Percentiles rank a stretch among this genome's conserved stretches.
Conservation (phyloP, 1,284 basidiomycete genomes). For the Rhodotorula sp. region DNA sequence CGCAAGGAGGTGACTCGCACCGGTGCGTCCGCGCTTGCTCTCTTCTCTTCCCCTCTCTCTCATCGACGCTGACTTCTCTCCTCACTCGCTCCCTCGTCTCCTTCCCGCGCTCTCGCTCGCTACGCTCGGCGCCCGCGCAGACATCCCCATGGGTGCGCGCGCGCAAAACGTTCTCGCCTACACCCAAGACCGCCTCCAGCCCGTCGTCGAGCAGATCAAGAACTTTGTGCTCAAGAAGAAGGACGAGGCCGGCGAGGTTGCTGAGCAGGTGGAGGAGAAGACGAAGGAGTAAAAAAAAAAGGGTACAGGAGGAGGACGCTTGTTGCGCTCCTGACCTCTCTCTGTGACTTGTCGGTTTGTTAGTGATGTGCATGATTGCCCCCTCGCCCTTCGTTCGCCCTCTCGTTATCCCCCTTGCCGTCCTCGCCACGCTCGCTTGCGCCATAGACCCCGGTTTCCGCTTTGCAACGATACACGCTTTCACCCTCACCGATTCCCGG, state of each 20-base stretch:
- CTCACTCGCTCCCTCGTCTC: not conserved
- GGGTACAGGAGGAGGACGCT: not conserved
- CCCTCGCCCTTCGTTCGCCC: too few relatives aligned
- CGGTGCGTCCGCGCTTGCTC: slow-evolving; percentile 11
- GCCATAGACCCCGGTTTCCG: not conserved
- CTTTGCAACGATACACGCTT: not conserved
- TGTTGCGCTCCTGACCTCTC: too few relatives aligned
- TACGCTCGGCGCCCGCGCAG: slow-evolving; percentile 4
- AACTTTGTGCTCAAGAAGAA: slow-evolving; percentile 24
- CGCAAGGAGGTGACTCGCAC: slow-evolving; percentile 24
- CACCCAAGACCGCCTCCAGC: slow-evolving; percentile 35
- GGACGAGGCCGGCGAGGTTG: slow-evolving; percentile 14
- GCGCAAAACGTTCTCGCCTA: slow-evolving; percentile 33
- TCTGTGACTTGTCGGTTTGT: not conserved
- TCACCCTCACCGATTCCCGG: not conserved
- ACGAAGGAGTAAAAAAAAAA: slow-evolving; percentile 2
- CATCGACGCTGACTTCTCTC: not conserved
- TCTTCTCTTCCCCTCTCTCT: not conserved
- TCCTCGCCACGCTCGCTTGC: not conserved
- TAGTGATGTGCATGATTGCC: not conserved
- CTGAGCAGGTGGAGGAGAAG: not conserved
- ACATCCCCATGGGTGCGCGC: slow-evolving; percentile 26
- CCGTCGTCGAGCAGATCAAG: slow-evolving; percentile 28
- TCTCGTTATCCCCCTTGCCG: not conserved
- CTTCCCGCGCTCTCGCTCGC: too few relatives aligned